Percentiles rank a stretch among this genome's conserved stretches.
Evolutionary conservation across 495 filamentous ascomycete genomes (phyloP).

Genomic region (Cercophora sp.): DNA sequence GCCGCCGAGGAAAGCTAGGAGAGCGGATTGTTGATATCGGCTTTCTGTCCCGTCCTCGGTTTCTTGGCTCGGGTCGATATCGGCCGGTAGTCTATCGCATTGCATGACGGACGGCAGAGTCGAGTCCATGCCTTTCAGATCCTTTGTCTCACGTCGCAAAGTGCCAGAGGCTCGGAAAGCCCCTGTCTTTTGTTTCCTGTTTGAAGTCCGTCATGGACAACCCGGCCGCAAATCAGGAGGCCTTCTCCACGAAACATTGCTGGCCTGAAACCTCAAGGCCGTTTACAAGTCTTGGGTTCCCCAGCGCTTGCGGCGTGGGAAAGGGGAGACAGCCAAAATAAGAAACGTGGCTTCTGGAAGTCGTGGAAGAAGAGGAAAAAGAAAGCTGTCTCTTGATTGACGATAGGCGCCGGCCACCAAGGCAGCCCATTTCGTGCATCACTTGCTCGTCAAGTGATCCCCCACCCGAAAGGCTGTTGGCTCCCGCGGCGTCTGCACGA

Average conservation of each 20-base stretch:
- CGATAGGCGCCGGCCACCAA: background rate
- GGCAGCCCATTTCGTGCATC: conserved; percentile 3
- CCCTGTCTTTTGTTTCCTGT: background rate
- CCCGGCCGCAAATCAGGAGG: conserved; percentile 5
- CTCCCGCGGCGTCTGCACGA: background rate
- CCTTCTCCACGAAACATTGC: background rate
- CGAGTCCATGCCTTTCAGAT: too few species aligned
- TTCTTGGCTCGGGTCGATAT: background rate
- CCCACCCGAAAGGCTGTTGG: background rate
- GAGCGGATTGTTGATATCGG: background rate
- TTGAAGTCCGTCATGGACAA: background rate
- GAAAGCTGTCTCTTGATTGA: too few species aligned
- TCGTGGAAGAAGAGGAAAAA: background rate
- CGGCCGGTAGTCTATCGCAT: background rate
- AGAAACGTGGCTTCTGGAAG: background rate
- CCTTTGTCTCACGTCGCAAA: too few species aligned
- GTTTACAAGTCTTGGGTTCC: background rate
- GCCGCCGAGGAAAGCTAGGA: background rate
- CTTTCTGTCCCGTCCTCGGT: background rate
- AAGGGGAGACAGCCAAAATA: conserved; percentile 3
- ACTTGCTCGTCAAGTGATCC: conserved; percentile 1
- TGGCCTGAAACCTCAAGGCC: conserved; percentile 4
- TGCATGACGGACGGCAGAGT: too few species aligned
- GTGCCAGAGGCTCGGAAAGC: background rate
- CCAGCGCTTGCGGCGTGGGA: background rate